These are phyloP conservation scores for Teratosphaeria pseudoeucalypti DNA, from an alignment of 2,329 filamentous ascomycete species.

Conservation along the genomic window DNA sequence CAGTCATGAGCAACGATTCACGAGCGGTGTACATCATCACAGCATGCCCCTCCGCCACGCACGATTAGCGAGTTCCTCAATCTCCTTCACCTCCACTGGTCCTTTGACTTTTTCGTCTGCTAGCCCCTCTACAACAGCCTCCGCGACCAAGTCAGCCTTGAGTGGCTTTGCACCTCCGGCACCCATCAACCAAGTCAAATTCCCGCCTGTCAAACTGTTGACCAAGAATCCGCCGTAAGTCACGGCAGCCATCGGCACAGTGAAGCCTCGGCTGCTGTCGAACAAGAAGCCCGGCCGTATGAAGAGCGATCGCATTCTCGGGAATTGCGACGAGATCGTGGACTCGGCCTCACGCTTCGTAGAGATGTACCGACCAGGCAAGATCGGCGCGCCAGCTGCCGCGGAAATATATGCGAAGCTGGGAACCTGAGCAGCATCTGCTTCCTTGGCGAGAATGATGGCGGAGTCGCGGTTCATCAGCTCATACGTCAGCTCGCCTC, in stretches of 20 bases:
- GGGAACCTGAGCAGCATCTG: conserved; percentile 51
- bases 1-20: not conserved
- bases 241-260: conserved; percentile 71
- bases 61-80: conserved; percentile 70
- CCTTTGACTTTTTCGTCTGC: conserved; percentile 63
- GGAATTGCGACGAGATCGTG: conserved; percentile 61
- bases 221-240: conserved; percentile 65
- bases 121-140: conserved; percentile 81
- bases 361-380: conserved; percentile 75
- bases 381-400: conserved; percentile 69
- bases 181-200: conserved; percentile 67
- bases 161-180: conserved; percentile 76
- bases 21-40: conserved; percentile 29
- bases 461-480: conserved; percentile 92
- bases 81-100: conserved; percentile 64
- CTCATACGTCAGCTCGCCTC: conserved; percentile 84
- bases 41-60: conserved; percentile 89
- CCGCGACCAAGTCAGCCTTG: conserved; percentile 75
- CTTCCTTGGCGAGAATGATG: conserved; percentile 70
- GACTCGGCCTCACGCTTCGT: conserved; percentile 88
- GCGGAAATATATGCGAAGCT: conserved; percentile 86
- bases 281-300: conserved; percentile 82
- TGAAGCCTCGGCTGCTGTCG: conserved; percentile 70
- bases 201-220: conserved; percentile 66
- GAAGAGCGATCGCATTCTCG: conserved; percentile 68